Conservation (phyloP, 2,329 filamentous ascomycete species). For the Talaromyces sp. region DNA sequence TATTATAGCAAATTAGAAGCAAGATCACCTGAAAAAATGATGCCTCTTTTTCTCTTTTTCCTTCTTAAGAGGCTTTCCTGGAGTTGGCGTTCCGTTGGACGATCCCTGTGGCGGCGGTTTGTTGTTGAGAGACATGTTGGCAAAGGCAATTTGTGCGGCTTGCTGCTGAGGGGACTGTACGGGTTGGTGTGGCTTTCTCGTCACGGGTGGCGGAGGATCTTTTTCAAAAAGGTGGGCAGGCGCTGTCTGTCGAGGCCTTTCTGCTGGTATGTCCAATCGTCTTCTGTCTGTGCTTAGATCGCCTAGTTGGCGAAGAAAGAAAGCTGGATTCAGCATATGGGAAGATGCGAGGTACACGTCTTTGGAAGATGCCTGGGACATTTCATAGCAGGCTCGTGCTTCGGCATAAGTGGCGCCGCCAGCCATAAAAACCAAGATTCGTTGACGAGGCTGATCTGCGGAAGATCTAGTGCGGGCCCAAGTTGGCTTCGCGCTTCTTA, state of each 20-base stretch:
- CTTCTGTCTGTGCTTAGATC: conserved; percentile 74
- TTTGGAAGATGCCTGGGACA: conserved; percentile 65
- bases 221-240: conserved; percentile 83
- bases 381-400: conserved; percentile 81
- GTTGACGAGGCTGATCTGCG: conserved; percentile 75
- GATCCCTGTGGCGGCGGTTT: conserved; percentile 15
- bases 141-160: conserved; percentile 28
- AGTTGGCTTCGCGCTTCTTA: conserved; percentile 87
- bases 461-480: conserved; percentile 82
- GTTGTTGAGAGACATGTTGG: conserved; percentile 32
- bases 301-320: conserved; percentile 77
- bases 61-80: conserved; percentile 50
- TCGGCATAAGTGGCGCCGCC: conserved; percentile 94
- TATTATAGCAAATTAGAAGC: background rate
- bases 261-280: conserved; percentile 73
- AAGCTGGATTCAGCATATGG: conserved; percentile 83
- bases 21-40: conserved; percentile 46
- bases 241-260: conserved; percentile 73
- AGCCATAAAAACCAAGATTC: conserved; percentile 90
- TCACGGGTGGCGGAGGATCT: conserved; percentile 47
- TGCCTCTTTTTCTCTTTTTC: conserved; percentile 55
- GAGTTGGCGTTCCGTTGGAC: conserved; percentile 26
- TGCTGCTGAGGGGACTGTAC: background rate
- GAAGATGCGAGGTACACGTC: conserved; percentile 87
- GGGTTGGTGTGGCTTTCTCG: conserved; percentile 20